Conservation (phyloP, 2,329 filamentous ascomycete species). For the Cladosporium phlei region DNA sequence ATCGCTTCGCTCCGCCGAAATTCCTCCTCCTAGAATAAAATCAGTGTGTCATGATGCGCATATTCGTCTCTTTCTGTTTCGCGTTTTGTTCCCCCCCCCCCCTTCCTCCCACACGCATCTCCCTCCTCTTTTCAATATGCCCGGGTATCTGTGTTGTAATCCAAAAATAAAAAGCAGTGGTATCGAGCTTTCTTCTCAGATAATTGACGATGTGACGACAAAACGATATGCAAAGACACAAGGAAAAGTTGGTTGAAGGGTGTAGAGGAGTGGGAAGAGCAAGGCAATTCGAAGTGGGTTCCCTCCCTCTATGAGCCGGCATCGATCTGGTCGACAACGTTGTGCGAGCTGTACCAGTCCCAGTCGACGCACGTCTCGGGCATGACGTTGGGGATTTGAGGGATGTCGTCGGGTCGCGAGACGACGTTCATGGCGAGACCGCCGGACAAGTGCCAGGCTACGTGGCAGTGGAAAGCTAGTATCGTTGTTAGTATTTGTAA, state of each 20-base stretch:
- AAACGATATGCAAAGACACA: not conserved
- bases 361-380: conserved; percentile 51
- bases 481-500: not conserved
- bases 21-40: not conserved
- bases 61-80: conserved; percentile 1
- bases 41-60: conserved; percentile 2
- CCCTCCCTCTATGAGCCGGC: conserved; percentile 41
- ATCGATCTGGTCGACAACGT: conserved; percentile 49
- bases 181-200: too few species aligned
- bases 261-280: too few species aligned
- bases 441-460: conserved; percentile 28
- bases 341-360: conserved; percentile 44
- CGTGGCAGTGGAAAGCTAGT: conserved; percentile 24
- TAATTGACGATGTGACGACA: not conserved
- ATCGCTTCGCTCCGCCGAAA: conserved; percentile 4
- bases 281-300: not conserved
- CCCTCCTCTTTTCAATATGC: not conserved
- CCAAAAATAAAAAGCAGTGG: not conserved
- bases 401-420: conserved; percentile 19
- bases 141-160: not conserved
- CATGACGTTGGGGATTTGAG: conserved; percentile 41
- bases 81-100: not conserved
- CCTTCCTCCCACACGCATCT: not conserved
- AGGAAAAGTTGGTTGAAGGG: not conserved
- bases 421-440: conserved; percentile 26